phyloP scores from a whole-genome alignment of 768 basidiomycete genomes.

The Mycena amicta region DNA sequence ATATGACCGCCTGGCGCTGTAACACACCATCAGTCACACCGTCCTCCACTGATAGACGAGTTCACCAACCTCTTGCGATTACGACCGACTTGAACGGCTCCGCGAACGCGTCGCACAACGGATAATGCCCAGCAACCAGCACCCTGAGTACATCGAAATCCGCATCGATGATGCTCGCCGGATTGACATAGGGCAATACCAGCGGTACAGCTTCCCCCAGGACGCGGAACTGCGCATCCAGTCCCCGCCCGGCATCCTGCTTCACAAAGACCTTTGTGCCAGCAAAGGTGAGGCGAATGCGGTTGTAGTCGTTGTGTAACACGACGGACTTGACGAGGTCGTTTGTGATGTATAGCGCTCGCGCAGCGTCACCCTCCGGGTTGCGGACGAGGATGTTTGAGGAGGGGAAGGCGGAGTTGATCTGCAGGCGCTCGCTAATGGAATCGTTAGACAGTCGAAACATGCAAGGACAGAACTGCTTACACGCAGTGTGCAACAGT shows the following conservation, averaged over 20 bases:
- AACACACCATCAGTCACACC: background rate
- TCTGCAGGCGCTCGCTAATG: constrained; percentile 68
- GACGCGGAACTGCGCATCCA: constrained; percentile 69
- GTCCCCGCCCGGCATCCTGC: constrained; percentile 74
- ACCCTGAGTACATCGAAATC: constrained; percentile 59
- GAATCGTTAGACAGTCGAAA: background rate
- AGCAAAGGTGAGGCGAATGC: constrained; percentile 86
- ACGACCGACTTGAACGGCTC: constrained; percentile 61
- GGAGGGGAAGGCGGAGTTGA: constrained; percentile 71
- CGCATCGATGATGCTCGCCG: constrained; percentile 58
- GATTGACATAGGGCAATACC: constrained; percentile 80
- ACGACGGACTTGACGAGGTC: constrained; percentile 82
- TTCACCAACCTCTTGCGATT: constrained; percentile 53
- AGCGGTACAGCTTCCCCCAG: constrained; percentile 85
- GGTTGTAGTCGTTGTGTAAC: constrained; percentile 77
- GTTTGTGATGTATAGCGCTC: constrained; percentile 88
- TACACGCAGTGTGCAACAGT: constrained; percentile 75
- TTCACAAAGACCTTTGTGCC: constrained; percentile 93
- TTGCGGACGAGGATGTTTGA: constrained; percentile 87
- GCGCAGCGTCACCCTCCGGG: constrained; percentile 66
- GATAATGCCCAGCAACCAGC: constrained; percentile 82
- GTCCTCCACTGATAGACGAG: constrained; percentile 13
- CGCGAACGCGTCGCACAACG: constrained; percentile 64
- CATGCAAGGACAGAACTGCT: constrained; percentile 25
- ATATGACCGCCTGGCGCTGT: constrained; percentile 74